Conservation (phyloP, 192 early-diverging fungal genomes). For the Mortierella antarctica region DNA sequence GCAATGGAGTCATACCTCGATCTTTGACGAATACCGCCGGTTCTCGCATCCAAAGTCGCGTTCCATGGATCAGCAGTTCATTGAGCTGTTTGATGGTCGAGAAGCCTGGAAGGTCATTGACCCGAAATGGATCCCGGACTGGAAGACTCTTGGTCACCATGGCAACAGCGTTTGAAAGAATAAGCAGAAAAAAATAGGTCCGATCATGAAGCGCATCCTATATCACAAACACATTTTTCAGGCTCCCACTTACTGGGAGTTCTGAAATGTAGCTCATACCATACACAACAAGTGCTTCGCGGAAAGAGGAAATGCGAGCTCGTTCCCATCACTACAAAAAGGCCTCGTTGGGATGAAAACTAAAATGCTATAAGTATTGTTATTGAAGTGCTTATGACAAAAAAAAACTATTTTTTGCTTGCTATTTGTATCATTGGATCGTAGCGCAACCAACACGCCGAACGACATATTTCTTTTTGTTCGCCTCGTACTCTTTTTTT, state of each 20-base stretch:
- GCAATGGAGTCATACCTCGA: slow-evolving; percentile 94
- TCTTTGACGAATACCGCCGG: slow-evolving; percentile 97
- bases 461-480: slow-evolving; percentile 2
- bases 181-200: not conserved
- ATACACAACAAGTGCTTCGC: no score
- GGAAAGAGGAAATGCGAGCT: no score
- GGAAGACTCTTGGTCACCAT: slow-evolving; percentile 69
- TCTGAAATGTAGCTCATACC: slow-evolving; percentile 1
- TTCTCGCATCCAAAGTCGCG: slow-evolving; percentile 89
- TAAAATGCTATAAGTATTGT: no score
- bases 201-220: no score
- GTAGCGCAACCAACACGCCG: no score
- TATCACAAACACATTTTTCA: not conserved
- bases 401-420: not conserved
- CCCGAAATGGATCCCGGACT: slow-evolving; percentile 66
- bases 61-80: slow-evolving; percentile 89
- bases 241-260: not conserved
- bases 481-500: slow-evolving; percentile 40
- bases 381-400: slow-evolving; percentile 6
- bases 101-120: slow-evolving; percentile 76
- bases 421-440: not conserved
- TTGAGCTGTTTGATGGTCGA: slow-evolving; percentile 80
- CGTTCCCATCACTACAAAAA: no score
- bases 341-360: no score
- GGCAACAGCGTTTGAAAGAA: slow-evolving; percentile 7